Conservation (phyloP, 1,284 basidiomycete species). For the Taiwanofungus camphoratus region DNA sequence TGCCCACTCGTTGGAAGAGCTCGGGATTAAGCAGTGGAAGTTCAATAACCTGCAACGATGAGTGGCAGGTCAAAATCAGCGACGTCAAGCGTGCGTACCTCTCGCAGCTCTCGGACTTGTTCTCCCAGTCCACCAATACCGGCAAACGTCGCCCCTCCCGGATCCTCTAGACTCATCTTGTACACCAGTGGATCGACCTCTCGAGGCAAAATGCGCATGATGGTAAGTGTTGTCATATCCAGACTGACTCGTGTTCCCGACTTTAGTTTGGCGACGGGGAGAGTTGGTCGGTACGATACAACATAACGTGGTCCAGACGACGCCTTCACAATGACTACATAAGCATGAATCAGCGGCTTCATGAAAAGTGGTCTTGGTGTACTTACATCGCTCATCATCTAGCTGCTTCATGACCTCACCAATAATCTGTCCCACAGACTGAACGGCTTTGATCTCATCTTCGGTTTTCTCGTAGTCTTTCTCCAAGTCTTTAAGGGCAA, state of each 20-base stretch:
- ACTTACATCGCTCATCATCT: conserved; percentile 94
- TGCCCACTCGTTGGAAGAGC: conserved; percentile 92
- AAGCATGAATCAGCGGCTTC: not conserved
- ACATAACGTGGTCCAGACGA: conserved; percentile 98
- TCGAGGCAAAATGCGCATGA: conserved; percentile 97
- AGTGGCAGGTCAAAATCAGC: not conserved
- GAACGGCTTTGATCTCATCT: conserved; percentile 98
- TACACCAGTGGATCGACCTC: conserved; percentile 99
- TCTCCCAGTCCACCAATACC: conserved; percentile 96
- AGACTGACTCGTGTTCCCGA: conserved; percentile 93
- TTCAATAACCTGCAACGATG: conserved; percentile 75
- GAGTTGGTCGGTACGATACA: conserved; percentile 93
- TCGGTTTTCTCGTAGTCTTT: conserved; percentile 94
- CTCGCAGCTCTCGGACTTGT: conserved; percentile 94
- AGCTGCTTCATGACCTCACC: conserved; percentile 99
- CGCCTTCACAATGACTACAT: conserved; percentile 95
- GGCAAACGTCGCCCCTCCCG: conserved; percentile 92
- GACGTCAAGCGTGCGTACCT: conserved; percentile 42
- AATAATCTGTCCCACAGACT: conserved; percentile 98
- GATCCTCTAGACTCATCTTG: conserved; percentile 99
- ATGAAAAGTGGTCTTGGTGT: not conserved
- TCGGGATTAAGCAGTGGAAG: conserved; percentile 94
- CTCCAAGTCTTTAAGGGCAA: conserved; percentile 83
- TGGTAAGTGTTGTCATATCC: conserved; percentile 99
- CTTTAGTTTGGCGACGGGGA: conserved; percentile 93